Base-by-base conservation (phyloP, 257 asterid species). In the Plantago ovata region DNA sequence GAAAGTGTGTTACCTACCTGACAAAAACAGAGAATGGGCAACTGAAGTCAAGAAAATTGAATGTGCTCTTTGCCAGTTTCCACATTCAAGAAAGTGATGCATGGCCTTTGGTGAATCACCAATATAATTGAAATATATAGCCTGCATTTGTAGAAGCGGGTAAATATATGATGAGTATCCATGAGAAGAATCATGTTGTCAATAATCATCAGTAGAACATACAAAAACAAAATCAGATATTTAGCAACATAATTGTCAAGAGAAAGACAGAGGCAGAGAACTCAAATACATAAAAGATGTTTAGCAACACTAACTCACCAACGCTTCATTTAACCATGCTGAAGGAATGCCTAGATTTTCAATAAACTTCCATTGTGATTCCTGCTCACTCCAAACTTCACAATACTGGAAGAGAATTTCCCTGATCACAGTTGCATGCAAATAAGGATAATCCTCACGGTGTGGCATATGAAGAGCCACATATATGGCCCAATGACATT, bases 401-500 rank as follows among this genome's bases (percentile, higher is more conserved):
- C 97, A 89, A 66, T 93, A 79, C 62, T 84, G 99, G 77, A 76
- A 82, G 71, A 93, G 89, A 70, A 93, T 93, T 80, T 93, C 99
- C 75, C 84, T 79, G 44, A 93, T 81, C 44, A 71, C 79, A 45
- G 63, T 77, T 42, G 91, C 71, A 24, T 93, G 99, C 67, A 89
- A 51, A 76, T 74, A 86, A 43, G 99, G 97, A 74, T 74, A 86
- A 73, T 89, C 97, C 70, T 89, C 92, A 58, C 87, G 95, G 60
- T 82, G 77, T 50, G 96, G 87, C 74, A 89, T 82, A 78, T 89
- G 99, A 75, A 93, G 97, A 67, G 78, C 93, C 73, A 93, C 92
- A 38, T 93, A 93, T 65, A 93, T 82, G 53, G 97, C 99, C 97
- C 97, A 93, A 77, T 93, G 99, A 66, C 96, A 89, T 63, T 85